phyloP scores from a whole-genome alignment of 331 rosid species.

The Pyracantha coccinea region DNA sequence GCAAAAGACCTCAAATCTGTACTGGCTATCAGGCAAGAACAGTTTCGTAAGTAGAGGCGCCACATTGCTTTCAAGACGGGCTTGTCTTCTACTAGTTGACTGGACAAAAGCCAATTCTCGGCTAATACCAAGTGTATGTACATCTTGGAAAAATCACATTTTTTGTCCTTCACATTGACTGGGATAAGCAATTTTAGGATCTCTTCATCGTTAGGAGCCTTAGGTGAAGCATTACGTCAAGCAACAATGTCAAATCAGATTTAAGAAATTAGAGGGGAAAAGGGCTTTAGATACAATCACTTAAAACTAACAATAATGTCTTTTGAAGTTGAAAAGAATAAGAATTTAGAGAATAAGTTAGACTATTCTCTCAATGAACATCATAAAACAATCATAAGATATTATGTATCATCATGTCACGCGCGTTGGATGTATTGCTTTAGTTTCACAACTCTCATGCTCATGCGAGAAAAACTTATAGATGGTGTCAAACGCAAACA shows the following conservation, averaged over 20 bases:
- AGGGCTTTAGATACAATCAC: background rate
- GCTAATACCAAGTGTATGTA: slow-evolving; percentile 65
- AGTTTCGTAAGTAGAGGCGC: slow-evolving; percentile 47
- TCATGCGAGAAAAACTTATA: no score
- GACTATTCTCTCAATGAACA: background rate
- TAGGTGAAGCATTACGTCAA: slow-evolving; percentile 2
- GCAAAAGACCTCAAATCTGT: slow-evolving; percentile 82
- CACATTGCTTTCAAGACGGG: slow-evolving; percentile 55
- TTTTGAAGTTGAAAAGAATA: background rate
- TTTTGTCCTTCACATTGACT: slow-evolving; percentile 56
- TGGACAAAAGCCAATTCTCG: slow-evolving; percentile 71
- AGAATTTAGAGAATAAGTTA: background rate
- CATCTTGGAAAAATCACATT: slow-evolving; percentile 62
- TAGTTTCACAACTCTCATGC: no score
- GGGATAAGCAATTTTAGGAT: slow-evolving; percentile 46
- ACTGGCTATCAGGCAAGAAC: slow-evolving; percentile 65
- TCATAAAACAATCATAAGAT: background rate
- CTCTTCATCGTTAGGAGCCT: slow-evolving; percentile 57
- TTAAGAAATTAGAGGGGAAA: background rate
- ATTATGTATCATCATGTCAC: background rate
- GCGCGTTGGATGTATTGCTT: no score
- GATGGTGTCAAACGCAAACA: no score
- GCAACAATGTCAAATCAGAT: background rate
- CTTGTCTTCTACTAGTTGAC: slow-evolving; percentile 28
- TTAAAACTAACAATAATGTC: background rate